Base-by-base conservation (phyloP, 73 alveolate genomes). In the Uronychia setigera region DNA sequence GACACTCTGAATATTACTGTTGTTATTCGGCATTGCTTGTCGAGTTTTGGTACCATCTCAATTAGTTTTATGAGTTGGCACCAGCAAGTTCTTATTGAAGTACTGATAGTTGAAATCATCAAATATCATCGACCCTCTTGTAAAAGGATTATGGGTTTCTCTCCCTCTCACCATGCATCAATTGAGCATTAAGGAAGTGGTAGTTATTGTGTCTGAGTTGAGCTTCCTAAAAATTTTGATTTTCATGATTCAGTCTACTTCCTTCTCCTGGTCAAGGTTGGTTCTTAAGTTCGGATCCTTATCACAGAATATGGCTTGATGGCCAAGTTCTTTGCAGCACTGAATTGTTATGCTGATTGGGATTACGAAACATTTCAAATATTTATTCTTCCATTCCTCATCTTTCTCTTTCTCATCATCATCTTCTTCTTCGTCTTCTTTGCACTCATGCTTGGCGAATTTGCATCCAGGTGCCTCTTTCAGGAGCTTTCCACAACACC, bases 371-470 rank as follows among this genome's bases (percentile, higher is more conserved):
- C 92, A 80, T 60, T 76, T 60, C 13, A 80, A 33, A 19, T 82
- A 28, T 30, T 76, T 76, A 29, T 76, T 76, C 81, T 93, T 84
- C 60, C 57, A 91, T 11, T 57, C 80, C 28, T 58, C 88, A 35
- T 82, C 91, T 0, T 91, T 87, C 29, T 93, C 67, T 33, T 78
- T 87, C 32, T 86, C 93, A 0, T 78, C 88, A 35, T 32, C 87
- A 33, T 86, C 96, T 31, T 93, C 97, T 26, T 86, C 94, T 33
- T 89, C 97, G 83, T 93, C 97, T 79, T 93, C 97, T 77, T 88
- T 90, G 78, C 91, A n/a, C 75, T 90, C 94, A 79, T 93, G 97
- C 88, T 90, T 91, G 58, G 90, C 33, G 74, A 87, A 80, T 33
- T 84, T 90, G 85, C 97, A 93, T 0, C 97, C 97, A 0, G 80